Conservation (phyloP, 2,329 filamentous ascomycete species). For the Nannizzia gypsea region DNA sequence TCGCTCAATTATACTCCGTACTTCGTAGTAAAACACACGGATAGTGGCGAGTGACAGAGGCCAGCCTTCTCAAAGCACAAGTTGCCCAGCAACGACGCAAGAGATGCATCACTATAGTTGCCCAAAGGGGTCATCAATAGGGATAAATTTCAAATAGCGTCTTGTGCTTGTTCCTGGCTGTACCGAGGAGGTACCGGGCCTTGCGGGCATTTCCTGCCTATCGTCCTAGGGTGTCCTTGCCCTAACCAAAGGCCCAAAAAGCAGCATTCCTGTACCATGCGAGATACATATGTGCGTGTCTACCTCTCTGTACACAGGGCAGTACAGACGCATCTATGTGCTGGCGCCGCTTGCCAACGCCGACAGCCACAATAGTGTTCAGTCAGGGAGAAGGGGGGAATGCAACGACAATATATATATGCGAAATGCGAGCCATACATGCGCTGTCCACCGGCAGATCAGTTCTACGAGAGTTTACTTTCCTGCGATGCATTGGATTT, state of each 20-base stretch:
- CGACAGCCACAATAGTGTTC: background rate
- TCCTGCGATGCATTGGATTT: background rate
- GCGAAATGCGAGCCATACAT: background rate
- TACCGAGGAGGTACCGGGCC: background rate
- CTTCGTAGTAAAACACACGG: background rate
- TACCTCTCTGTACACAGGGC: too few species aligned
- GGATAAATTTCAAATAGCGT: background rate
- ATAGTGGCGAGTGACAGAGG: background rate
- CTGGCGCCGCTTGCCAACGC: background rate
- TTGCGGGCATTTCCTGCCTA: too few species aligned
- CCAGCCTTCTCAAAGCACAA: background rate
- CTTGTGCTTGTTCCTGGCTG: background rate
- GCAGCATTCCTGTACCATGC: background rate
- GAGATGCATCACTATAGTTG: background rate
- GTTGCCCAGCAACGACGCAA: background rate
- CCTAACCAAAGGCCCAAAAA: background rate
- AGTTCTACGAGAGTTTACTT: background rate
- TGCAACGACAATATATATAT: conserved; percentile 1
- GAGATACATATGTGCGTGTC: background rate
- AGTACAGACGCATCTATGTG: background rate
- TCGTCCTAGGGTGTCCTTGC: background rate
- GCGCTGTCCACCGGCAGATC: background rate
- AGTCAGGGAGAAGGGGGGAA: background rate
- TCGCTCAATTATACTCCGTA: too few species aligned
- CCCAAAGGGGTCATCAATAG: background rate